phyloP scores from a whole-genome alignment of 768 basidiomycete genomes.

The Boletus reticuloceps region DNA sequence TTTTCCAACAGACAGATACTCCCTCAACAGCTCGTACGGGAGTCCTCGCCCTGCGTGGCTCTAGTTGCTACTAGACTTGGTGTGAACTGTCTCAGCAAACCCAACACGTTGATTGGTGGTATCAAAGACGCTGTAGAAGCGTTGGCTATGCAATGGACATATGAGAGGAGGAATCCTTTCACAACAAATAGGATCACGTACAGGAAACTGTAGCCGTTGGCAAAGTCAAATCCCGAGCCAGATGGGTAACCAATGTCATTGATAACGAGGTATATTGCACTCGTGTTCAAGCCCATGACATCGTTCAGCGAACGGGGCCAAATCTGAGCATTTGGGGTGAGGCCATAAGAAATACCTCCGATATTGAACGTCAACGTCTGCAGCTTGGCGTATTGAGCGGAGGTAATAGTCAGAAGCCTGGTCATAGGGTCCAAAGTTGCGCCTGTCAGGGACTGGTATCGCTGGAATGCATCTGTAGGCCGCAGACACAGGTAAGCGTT shows the following conservation, averaged over 20 bases:
- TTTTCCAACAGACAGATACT: too few species aligned
- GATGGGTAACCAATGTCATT: neutral
- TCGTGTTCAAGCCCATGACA: neutral
- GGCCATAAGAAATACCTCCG: neutral
- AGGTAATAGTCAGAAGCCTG: neutral
- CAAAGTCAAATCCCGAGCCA: neutral
- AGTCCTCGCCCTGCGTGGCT: too few species aligned
- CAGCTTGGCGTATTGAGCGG: neutral
- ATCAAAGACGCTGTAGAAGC: too few species aligned
- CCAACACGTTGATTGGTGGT: conserved; percentile 31
- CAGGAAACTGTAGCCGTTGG: neutral
- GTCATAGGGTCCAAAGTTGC: neutral
- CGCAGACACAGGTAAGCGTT: too few species aligned
- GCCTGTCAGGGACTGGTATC: neutral
- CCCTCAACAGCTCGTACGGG: too few species aligned
- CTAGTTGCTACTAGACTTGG: neutral
- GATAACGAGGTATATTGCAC: neutral
- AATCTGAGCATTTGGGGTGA: neutral
- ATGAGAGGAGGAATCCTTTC: too few species aligned
- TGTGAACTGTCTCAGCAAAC: conserved; percentile 36
- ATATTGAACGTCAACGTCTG: neutral
- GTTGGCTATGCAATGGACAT: too few species aligned
- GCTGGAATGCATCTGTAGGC: neutral
- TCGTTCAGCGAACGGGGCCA: neutral
- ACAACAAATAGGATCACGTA: neutral